phyloP scores from a whole-genome alignment of 371 early-diverging fungal genomes.

The Apophysomyces sp. region DNA sequence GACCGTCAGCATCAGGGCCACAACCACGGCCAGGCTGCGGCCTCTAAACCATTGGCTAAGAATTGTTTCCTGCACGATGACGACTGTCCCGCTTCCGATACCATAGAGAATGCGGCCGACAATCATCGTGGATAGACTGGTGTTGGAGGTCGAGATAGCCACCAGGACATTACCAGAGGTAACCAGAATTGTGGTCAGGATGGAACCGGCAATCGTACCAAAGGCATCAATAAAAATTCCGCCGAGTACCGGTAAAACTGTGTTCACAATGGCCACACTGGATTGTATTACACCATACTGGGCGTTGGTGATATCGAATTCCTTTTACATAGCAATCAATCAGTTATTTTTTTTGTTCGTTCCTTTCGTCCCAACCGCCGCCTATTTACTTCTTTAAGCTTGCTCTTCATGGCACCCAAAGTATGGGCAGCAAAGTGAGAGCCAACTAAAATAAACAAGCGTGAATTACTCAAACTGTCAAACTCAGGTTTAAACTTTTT shows the following conservation, averaged over 20 bases:
- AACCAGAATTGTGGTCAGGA: constrained; percentile 64
- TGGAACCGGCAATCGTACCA: constrained; percentile 65
- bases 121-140: constrained; percentile 61
- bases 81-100: constrained; percentile 70
- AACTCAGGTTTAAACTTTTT: background rate
- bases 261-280: constrained; percentile 70
- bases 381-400: constrained; percentile 57
- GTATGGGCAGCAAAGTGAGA: constrained; percentile 78
- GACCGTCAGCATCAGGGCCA: constrained; percentile 66
- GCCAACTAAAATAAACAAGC: constrained; percentile 46
- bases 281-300: constrained; percentile 75
- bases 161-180: constrained; percentile 61
- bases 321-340: constrained; percentile 26
- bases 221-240: constrained; percentile 75
- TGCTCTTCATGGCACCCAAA: constrained; percentile 67
- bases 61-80: constrained; percentile 72
- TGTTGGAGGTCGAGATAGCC: constrained; percentile 55
- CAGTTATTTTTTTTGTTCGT: background rate
- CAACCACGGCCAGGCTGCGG: constrained; percentile 59
- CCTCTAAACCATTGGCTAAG: constrained; percentile 74
- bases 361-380: too few species aligned
- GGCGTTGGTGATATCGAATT: constrained; percentile 65
- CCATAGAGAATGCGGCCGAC: constrained; percentile 70
- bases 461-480: background rate
- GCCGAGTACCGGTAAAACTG: constrained; percentile 66